Evolutionary conservation across 495 filamentous ascomycete species (phyloP).

Genomic region (Xylaria longipes): DNA sequence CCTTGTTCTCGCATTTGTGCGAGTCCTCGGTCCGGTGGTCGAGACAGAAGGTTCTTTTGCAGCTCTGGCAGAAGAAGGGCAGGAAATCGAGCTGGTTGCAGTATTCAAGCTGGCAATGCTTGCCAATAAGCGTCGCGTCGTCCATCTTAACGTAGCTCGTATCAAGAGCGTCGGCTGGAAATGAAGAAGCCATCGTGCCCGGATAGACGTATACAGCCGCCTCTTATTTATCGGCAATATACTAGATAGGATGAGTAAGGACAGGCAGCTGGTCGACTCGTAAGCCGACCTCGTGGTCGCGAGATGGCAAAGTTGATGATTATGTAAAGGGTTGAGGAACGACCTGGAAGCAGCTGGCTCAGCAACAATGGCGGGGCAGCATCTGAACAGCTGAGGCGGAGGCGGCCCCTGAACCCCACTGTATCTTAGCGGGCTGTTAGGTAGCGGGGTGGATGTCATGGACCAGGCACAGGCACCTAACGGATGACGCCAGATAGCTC

Average conservation of each 20-base stretch:
- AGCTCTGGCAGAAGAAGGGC: conserved; percentile 92
- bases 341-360: conserved; percentile 38
- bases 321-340: conserved; percentile 33
- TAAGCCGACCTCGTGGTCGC: conserved; percentile 29
- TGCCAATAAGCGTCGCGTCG: conserved; percentile 84
- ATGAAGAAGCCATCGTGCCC: conserved; percentile 40
- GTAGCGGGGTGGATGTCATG: neutral
- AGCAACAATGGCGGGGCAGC: conserved; percentile 1
- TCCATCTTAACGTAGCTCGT: conserved; percentile 58
- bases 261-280: conserved; percentile 35
- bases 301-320: conserved; percentile 37
- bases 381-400: conserved; percentile 11
- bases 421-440: conserved; percentile 1
- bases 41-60: conserved; percentile 83
- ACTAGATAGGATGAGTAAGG: neutral
- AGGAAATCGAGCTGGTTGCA: conserved; percentile 97
- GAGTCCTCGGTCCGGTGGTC: conserved; percentile 89
- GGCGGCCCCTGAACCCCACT: conserved; percentile 5
- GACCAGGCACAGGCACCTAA: conserved; percentile 5
- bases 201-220: neutral
- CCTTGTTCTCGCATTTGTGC: conserved; percentile 80
- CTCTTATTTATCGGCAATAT: conserved; percentile 27
- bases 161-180: conserved; percentile 40
- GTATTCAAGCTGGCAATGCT: conserved; percentile 88
- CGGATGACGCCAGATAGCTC: conserved; percentile 3